Evolutionary conservation across 805 yeast genomes (phyloP).

Genomic region (Zygosaccharomyces lentus): DNA sequence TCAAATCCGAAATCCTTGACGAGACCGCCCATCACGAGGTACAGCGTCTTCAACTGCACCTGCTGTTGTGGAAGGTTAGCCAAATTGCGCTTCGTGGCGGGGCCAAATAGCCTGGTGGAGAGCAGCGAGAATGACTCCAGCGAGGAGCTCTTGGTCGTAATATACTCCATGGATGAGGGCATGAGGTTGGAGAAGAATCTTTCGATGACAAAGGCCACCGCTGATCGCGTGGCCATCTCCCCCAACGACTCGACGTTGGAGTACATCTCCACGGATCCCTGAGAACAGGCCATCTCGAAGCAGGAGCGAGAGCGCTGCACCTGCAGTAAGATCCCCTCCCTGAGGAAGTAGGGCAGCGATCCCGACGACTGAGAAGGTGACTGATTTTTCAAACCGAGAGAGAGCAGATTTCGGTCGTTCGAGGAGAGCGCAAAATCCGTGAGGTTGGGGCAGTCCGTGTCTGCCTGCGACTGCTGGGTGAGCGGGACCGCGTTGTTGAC

Average conservation of each 20-base stretch:
- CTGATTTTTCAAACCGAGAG: conserved; percentile 18
- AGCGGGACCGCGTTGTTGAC: conserved; percentile 23
- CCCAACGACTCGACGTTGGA: conserved; percentile 58
- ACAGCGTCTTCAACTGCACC: conserved; percentile 47
- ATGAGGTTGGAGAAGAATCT: conserved; percentile 53
- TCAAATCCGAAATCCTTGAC: conserved; percentile 81
- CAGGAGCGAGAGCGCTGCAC: conserved; percentile 65
- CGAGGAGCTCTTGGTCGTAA: conserved; percentile 43
- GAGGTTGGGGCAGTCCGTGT: conserved; percentile 20
- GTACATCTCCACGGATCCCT: conserved; percentile 24
- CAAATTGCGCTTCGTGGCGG: conserved; percentile 33
- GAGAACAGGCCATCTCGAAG: conserved; percentile 39
- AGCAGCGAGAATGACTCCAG: conserved; percentile 35
- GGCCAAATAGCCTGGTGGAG: conserved; percentile 25
- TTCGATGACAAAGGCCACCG: conserved; percentile 60
- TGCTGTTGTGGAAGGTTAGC: conserved; percentile 41
- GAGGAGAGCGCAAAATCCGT: conserved; percentile 32
- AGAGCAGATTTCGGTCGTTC: conserved; percentile 23
- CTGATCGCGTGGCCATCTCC: conserved; percentile 47
- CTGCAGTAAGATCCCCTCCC: conserved; percentile 40
- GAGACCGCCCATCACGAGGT: conserved; percentile 62
- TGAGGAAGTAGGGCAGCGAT: conserved; percentile 24
- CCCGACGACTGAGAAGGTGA: conserved; percentile 15
- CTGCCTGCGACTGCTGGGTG: conserved; percentile 23
- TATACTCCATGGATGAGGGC: conserved; percentile 50